Base-by-base conservation (phyloP, 257 asterid genomes). In the Ophiorrhiza pumila region DNA sequence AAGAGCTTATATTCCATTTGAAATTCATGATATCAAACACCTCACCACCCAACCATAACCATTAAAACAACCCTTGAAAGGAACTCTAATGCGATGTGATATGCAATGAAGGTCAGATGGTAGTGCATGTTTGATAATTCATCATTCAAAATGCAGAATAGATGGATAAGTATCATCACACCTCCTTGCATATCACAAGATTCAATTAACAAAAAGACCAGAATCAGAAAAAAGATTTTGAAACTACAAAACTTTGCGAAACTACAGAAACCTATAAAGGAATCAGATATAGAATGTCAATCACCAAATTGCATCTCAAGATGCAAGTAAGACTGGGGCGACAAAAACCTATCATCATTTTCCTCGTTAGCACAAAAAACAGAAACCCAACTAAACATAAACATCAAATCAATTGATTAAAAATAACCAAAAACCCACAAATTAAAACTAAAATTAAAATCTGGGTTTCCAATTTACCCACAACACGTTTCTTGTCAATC, bases 91-190 rank as follows among this genome's bases (percentile, higher is more conserved):
- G n/a, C n/a, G n/a, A 22, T 35, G 20, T 29, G 57, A 69, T 20
- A 42, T 50, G 69, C 78, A 75, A 80, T 35, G 83, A 37, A 83
- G 94, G 82, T 89, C 96, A 91, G 96, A 89, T 91, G 97, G 96
- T 89, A 86, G 92, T 87, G 96, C 91, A 89, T 91, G 92, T 68
- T 76, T 59, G 7, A 32, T 71, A 29, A 70, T 71, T 89, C 90
- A 91, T 91, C 91, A 89, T 82, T 82, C 76, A 86, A 74, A 78
- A 34, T 71, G 63, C 94, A 89, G 94, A 80, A 57, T 53, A 79
- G 74, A 66, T 83, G 90, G 92, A 71, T 78, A 76, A 45, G 29
- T 43, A 82, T 89, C 91, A 78, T 84, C 90, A 88, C 71, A 46
- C 71, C 90, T 52, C 75, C 22, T 78, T 71, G 85, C 77, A 70